Conservation (phyloP, 495 filamentous ascomycete genomes). For the Penicillium paxilli region DNA sequence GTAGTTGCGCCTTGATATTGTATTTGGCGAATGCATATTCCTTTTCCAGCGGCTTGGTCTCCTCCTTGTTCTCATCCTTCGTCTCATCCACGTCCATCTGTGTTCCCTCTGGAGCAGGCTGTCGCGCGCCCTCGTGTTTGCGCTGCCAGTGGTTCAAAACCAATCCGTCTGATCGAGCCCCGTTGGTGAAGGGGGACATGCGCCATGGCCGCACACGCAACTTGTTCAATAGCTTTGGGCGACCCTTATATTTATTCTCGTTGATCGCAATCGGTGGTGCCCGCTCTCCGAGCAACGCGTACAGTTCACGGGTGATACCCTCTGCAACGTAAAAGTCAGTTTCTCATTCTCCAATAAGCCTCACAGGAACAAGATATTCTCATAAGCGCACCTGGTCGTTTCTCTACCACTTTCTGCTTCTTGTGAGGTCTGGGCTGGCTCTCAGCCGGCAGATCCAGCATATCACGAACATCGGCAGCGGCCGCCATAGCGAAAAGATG, state of each 20-base stretch:
- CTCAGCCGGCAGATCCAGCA: constrained; percentile 76
- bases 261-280: constrained; percentile 68
- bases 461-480: constrained; percentile 84
- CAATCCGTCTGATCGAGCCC: constrained; percentile 55
- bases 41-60: constrained; percentile 30
- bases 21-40: constrained; percentile 70
- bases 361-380: background rate
- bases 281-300: constrained; percentile 64
- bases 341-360: background rate
- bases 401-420: constrained; percentile 71
- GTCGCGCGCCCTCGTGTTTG: constrained; percentile 38
- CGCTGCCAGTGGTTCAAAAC: constrained; percentile 69
- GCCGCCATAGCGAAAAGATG: constrained; percentile 61
- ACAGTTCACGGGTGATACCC: constrained; percentile 69
- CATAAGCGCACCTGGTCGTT: constrained; percentile 60
- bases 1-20: constrained; percentile 73
- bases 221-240: constrained; percentile 59
- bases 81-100: constrained; percentile 44
- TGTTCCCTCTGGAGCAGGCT: constrained; percentile 38
- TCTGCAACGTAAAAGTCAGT: constrained; percentile 52
- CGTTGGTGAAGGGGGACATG: constrained; percentile 59
- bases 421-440: constrained; percentile 66
- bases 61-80: constrained; percentile 32
- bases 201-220: constrained; percentile 53
- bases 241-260: constrained; percentile 66